Evolutionary conservation across 1,139 yeast species (phyloP).

Genomic region (Geotrichum fermentans): DNA sequence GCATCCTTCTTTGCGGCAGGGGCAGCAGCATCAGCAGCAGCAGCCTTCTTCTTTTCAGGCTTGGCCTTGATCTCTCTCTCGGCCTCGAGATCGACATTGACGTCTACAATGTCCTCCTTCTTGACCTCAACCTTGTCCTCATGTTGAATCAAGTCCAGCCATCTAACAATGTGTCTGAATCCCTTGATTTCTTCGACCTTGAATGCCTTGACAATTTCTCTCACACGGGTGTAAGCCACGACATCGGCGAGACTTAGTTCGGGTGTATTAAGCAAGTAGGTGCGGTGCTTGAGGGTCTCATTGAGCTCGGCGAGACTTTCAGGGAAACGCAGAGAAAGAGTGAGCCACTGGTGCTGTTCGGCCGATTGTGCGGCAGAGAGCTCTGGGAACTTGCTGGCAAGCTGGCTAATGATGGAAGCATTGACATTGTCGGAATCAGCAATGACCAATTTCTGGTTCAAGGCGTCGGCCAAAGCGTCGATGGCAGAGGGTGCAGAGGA

Average conservation of each 20-base stretch:
- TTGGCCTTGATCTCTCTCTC: constrained; percentile 65
- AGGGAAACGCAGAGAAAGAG: constrained; percentile 61
- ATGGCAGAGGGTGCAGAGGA: constrained; percentile 20
- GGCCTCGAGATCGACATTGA: constrained; percentile 53
- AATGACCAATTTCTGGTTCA: constrained; percentile 24
- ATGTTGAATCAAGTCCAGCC: constrained; percentile 83
- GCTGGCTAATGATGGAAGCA: constrained; percentile 24
- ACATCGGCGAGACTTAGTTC: constrained; percentile 64
- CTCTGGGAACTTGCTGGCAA: constrained; percentile 25
- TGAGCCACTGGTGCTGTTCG: constrained; percentile 71
- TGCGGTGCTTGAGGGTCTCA: constrained; percentile 59
- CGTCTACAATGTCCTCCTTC: constrained; percentile 49
- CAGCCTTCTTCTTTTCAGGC: constrained; percentile 41
- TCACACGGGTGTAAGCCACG: constrained; percentile 57
- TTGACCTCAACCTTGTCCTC: constrained; percentile 53
- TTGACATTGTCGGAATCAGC: constrained; percentile 19
- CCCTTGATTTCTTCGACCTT: constrained; percentile 50
- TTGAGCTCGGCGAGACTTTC: constrained; percentile 56
- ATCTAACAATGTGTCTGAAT: constrained; percentile 79
- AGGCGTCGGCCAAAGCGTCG: constrained; percentile 28
- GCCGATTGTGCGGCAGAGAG: constrained; percentile 50
- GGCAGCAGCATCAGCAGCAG: constrained; percentile 25
- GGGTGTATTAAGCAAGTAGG: constrained; percentile 62
- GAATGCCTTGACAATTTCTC: constrained; percentile 58
- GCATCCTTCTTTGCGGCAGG: constrained; percentile 34